Evolutionary conservation across 2,329 filamentous ascomycete genomes (phyloP).

Genomic region (Zasmidium cellare): DNA sequence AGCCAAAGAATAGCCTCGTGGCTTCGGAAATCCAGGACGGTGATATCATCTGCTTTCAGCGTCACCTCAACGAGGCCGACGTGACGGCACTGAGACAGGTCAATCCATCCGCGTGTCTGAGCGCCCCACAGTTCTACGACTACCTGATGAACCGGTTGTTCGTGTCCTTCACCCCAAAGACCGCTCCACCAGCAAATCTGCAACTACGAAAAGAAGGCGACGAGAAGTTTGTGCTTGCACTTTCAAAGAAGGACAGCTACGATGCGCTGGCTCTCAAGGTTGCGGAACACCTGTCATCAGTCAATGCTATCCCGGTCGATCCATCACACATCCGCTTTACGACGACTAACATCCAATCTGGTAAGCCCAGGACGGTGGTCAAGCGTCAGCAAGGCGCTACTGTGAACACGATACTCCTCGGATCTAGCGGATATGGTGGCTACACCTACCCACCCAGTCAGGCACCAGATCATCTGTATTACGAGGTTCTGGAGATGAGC

Average conservation of each 20-base stretch:
- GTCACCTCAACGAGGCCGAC: slow-evolving; percentile 50
- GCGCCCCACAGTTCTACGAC: slow-evolving; percentile 69
- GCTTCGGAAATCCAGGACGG: slow-evolving; percentile 95
- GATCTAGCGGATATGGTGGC: slow-evolving; percentile 64
- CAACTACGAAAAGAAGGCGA: slow-evolving; percentile 48
- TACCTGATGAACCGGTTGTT: slow-evolving; percentile 82
- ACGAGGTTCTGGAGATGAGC: slow-evolving; percentile 92
- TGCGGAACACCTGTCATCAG: slow-evolving; percentile 64
- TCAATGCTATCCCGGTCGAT: slow-evolving; percentile 55
- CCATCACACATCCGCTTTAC: slow-evolving; percentile 89
- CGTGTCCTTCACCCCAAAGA: slow-evolving; percentile 72
- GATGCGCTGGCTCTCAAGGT: slow-evolving; percentile 84
- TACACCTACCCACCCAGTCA: slow-evolving; percentile 65
- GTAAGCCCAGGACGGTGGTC: slow-evolving; percentile 74
- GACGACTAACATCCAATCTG: slow-evolving; percentile 74
- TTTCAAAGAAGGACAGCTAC: slow-evolving; percentile 88
- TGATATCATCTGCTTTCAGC: slow-evolving; percentile 94
- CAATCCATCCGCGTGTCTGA: slow-evolving; percentile 30
- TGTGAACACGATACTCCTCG: slow-evolving; percentile 74
- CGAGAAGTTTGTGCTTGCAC: slow-evolving; percentile 69
- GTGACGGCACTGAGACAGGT: slow-evolving; percentile 25
- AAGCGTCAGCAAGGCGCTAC: slow-evolving; percentile 71
- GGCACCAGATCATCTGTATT: slow-evolving; percentile 72
- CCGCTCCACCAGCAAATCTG: slow-evolving; percentile 38
- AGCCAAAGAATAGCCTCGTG: slow-evolving; percentile 79